phyloP scores from a whole-genome alignment of 228 moss, liverwort and hornwort genomes.

The Sphagnum magellanicum region DNA sequence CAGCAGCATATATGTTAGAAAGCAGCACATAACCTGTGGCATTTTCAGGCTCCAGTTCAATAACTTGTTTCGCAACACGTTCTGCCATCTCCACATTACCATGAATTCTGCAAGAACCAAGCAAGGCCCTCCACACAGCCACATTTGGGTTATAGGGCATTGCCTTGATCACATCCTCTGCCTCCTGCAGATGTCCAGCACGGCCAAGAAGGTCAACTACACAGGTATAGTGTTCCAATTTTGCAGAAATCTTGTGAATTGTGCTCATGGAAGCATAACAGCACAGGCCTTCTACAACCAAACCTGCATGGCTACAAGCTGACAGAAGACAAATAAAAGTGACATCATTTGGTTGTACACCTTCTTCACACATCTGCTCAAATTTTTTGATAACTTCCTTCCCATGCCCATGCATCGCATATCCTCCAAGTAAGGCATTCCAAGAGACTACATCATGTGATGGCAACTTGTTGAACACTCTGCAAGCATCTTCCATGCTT shows the following conservation, averaged over 20 bases:
- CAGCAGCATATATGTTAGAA: too few relatives aligned
- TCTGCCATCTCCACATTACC: too few relatives aligned
- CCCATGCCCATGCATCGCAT: conserved; percentile 1
- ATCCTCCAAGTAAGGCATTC: conserved; percentile 6
- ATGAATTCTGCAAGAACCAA: too few relatives aligned
- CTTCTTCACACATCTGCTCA: neutral
- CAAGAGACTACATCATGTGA: conserved; percentile 7
- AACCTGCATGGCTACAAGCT: conserved; percentile 4
- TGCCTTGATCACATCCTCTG: too few relatives aligned
- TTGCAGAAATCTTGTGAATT: conserved; percentile 4
- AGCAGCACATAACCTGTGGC: too few relatives aligned
- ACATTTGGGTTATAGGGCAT: too few relatives aligned
- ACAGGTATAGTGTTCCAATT: conserved; percentile 5
- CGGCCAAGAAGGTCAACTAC: too few relatives aligned
- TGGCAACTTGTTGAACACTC: conserved; percentile 3
- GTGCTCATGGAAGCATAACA: conserved; percentile 2
- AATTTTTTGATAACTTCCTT: conserved; percentile 4
- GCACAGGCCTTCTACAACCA: neutral
- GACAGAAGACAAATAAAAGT: conserved; percentile 6
- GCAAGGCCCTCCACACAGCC: too few relatives aligned
- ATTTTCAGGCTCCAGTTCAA: too few relatives aligned
- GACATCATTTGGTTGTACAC: neutral
- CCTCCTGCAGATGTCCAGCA: too few relatives aligned
- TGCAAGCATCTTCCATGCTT: conserved; percentile 4
- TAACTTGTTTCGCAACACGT: too few relatives aligned